Conservation (phyloP, 2,329 filamentous ascomycete species). For the Capronia epimyces region DNA sequence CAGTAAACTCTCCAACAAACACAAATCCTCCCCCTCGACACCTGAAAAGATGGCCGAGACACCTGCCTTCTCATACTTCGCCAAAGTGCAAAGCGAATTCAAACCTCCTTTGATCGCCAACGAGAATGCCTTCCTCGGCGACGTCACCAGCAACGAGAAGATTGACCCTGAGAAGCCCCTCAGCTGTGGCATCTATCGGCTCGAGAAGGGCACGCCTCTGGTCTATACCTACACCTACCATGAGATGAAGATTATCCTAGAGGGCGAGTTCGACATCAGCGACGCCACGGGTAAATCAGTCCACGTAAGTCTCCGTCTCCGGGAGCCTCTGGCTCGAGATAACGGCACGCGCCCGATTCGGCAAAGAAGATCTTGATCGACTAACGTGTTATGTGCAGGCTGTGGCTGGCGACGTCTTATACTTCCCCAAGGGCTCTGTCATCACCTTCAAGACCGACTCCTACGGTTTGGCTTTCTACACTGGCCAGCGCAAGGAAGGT, state of each 20-base stretch:
- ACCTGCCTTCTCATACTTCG: constrained; percentile 43
- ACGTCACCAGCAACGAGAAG: constrained; percentile 54
- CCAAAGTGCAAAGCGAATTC: constrained; percentile 55
- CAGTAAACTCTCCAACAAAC: constrained; percentile 13
- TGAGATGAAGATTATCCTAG: constrained; percentile 69
- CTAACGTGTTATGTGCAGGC: constrained; percentile 36
- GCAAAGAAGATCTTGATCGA: no score
- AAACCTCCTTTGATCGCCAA: constrained; percentile 62
- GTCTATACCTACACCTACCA: constrained; percentile 66
- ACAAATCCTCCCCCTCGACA: constrained; percentile 1
- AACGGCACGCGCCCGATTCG: not conserved
- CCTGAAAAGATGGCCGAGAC: constrained; percentile 16
- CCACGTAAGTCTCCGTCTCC: constrained; percentile 10
- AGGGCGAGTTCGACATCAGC: constrained; percentile 60
- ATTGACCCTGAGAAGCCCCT: constrained; percentile 56
- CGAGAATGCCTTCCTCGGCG: constrained; percentile 63
- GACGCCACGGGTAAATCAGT: constrained; percentile 54
- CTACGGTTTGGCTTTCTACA: constrained; percentile 57
- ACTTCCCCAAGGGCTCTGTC: constrained; percentile 60
- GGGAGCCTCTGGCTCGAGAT: not conserved
- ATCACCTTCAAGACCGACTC: constrained; percentile 63
- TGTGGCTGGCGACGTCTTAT: constrained; percentile 60
- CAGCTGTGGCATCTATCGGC: constrained; percentile 59
- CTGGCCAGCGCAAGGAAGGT: constrained; percentile 31
- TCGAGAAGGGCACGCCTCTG: constrained; percentile 62